Evolutionary conservation across 106 monocot species (phyloP), one percentile per base, ranked within the genome.

Genomic region (Allium cepa): DNA sequence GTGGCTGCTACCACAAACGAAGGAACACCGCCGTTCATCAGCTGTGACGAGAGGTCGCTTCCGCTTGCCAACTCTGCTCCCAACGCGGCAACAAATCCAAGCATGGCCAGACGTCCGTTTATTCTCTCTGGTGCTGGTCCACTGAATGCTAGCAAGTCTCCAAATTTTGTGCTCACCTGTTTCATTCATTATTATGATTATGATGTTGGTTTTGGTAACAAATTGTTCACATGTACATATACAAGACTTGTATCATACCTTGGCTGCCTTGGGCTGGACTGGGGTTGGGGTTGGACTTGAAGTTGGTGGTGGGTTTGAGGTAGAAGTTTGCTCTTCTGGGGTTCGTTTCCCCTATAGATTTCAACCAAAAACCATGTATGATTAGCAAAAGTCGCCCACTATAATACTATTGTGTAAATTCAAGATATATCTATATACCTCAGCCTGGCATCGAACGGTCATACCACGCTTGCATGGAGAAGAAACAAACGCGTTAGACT

Each of bases 101-200:
- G 36, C 91, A 91, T 91, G 9, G 91, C 91, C 8, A 91, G 79
- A 10, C 91, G 71, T 1, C 91, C 87, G 67, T 91, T 91, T 77
- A 87, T 87, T 67, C 87, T 63, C 79, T 91, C 91, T 10, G 91
- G 91, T 47, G 72, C 91, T 47, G 91, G 87, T 9, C 91, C 91
- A 27, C 81, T 73, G 78, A 91, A 91, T 9, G 91, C 84, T 6
- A 91, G 67, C 15, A 79, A 52, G 67, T 91, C 87, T 0, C 59
- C 75, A 56, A 87, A 82, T 15, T 68, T 82, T 12, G 81, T 87
- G 84, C 87, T 65, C 8, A 11, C 48, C 64, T 65, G 63, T 46
- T 62, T 22, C 22, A 22, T 22, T 12, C 10, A 36, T 10, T 62
- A 22, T 22, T 45, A 36, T 36, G 4, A 4, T 5, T 36, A 3